Evolutionary conservation across 208 protist genomes (phyloP).

Genomic region (Trypanosoma scelopori): DNA sequence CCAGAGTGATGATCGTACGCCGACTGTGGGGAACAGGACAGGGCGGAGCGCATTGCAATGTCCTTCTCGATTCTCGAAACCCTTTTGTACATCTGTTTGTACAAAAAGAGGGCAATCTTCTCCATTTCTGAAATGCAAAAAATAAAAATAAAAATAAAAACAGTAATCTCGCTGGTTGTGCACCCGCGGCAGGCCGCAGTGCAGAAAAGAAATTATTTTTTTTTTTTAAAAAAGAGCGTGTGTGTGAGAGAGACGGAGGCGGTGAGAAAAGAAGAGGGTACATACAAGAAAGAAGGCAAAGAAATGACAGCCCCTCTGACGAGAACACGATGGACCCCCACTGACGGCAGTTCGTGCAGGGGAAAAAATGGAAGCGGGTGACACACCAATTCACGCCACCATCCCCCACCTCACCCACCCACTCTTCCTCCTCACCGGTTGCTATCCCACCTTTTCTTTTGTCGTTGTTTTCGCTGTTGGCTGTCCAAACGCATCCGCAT

Average conservation of each 20-base stretch:
- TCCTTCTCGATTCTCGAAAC: constrained; percentile 45
- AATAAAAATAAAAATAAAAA: no score
- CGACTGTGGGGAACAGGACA: constrained; percentile 54
- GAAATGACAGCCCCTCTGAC: neutral
- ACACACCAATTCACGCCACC: neutral
- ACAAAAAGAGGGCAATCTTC: constrained; percentile 70
- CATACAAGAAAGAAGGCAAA: neutral
- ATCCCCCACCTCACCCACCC: neutral
- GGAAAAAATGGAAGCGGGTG: neutral
- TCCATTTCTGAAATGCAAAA: constrained; percentile 35
- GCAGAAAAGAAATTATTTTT: constrained; percentile 1
- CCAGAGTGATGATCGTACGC: constrained; percentile 62
- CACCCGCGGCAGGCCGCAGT: neutral
- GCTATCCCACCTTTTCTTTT: no score
- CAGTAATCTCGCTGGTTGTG: neutral
- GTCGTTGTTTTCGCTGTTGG: neutral
- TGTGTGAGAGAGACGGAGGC: no score
- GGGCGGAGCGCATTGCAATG: constrained; percentile 57
- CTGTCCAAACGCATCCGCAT: no score
- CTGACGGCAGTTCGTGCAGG: no score
- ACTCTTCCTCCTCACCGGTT: no score
- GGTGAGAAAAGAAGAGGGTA: neutral
- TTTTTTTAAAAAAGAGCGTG: no score
- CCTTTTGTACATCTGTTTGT: constrained; percentile 73
- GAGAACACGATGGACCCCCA: no score